Evolutionary conservation across 1,284 basidiomycete species (phyloP).

Genomic region (Psilocybe mexicana): DNA sequence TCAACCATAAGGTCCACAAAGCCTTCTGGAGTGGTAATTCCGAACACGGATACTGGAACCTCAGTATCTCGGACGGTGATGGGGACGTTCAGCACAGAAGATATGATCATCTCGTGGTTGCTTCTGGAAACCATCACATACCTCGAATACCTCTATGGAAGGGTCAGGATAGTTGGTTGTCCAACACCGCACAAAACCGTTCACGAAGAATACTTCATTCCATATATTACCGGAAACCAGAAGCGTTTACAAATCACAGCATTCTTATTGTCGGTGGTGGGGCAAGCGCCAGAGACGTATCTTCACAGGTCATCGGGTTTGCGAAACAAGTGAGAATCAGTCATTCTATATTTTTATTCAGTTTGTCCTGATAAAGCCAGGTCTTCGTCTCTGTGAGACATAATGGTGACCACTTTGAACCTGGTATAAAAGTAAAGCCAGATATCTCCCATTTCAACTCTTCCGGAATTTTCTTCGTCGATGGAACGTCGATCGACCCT

Average conservation of each 20-base stretch:
- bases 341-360: not conserved
- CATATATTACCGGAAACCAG: conserved; percentile 53
- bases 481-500: conserved; percentile 43
- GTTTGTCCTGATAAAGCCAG: not conserved
- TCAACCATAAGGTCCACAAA: conserved; percentile 47
- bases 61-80: conserved; percentile 30
- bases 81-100: conserved; percentile 19
- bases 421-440: conserved; percentile 34
- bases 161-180: conserved; percentile 51
- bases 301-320: conserved; percentile 39
- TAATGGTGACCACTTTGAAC: conserved; percentile 24
- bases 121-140: conserved; percentile 54
- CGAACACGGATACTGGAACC: conserved; percentile 44
- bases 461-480: conserved; percentile 45
- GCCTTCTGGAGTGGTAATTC: conserved; percentile 47
- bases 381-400: conserved; percentile 40
- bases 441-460: conserved; percentile 50
- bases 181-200: conserved; percentile 21
- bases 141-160: conserved; percentile 46
- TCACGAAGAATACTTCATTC: conserved; percentile 47
- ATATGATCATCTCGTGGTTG: conserved; percentile 57
- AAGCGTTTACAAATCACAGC: conserved; percentile 40
- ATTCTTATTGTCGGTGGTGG: conserved; percentile 55
- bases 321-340: conserved; percentile 43
- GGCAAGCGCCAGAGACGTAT: conserved; percentile 50